Conservation (phyloP, 371 early-diverging fungal species). For the Nematocida parisii region DNA sequence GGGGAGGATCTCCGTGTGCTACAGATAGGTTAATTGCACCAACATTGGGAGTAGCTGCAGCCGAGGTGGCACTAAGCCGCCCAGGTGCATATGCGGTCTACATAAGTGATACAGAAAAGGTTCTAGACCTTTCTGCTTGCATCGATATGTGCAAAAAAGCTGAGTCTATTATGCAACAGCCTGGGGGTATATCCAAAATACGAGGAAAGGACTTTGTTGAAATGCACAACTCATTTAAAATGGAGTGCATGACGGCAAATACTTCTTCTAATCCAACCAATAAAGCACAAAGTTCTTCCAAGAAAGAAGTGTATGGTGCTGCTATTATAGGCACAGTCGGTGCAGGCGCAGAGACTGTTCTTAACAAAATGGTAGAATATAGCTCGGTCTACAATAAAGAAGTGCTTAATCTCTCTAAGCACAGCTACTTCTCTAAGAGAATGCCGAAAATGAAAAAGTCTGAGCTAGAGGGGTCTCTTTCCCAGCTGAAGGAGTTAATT, state of each 20-base stretch:
- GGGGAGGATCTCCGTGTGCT: conserved; percentile 89
- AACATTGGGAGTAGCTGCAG: conserved; percentile 85
- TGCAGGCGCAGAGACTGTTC: neutral
- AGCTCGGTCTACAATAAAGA: neutral
- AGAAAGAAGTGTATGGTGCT: conserved; percentile 5
- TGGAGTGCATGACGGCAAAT: conserved; percentile 15
- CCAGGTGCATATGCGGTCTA: conserved; percentile 76
- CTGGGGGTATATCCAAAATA: conserved; percentile 26
- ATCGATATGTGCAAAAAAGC: conserved; percentile 23
- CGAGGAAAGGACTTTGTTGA: conserved; percentile 51
- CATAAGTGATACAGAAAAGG: conserved; percentile 35
- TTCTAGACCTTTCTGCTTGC: conserved; percentile 19
- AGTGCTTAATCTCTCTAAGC: neutral
- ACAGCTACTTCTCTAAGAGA: neutral
- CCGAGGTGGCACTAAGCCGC: conserved; percentile 84
- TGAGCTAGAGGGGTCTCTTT: conserved; percentile 8
- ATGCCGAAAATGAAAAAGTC: conserved; percentile 18
- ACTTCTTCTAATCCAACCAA: conserved; percentile 7
- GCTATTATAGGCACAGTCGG: conserved; percentile 12
- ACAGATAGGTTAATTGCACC: conserved; percentile 87
- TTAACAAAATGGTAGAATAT: conserved; percentile 2
- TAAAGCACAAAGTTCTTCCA: neutral
- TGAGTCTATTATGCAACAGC: neutral
- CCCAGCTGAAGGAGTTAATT: conserved; percentile 16
- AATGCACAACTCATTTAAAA: conserved; percentile 12